A percentile compares a stretch with the other conserved stretches of the same genome.
phyloP scores from a whole-genome alignment of 2,329 filamentous ascomycete species.

The Trichoderma sp. region DNA sequence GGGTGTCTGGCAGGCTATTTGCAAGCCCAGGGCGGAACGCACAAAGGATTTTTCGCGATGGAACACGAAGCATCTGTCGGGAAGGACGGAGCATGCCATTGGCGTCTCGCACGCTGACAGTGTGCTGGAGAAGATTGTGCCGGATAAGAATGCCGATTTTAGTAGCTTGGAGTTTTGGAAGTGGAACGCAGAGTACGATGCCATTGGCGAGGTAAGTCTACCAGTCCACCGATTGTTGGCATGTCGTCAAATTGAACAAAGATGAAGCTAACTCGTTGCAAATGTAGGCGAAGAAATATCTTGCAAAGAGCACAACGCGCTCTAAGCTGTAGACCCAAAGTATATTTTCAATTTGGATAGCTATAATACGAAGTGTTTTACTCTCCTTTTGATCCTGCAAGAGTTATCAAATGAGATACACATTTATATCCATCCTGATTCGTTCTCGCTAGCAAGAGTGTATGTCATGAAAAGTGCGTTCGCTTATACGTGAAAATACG shows the following conservation, averaged over 20 bases:
- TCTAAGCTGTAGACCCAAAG: neutral
- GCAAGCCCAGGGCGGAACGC: constrained; percentile 24
- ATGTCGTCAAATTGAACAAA: no score
- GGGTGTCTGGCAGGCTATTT: constrained; percentile 22
- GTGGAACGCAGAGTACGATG: constrained; percentile 22
- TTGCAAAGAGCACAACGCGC: neutral
- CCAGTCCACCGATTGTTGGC: no score
- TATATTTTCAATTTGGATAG: neutral
- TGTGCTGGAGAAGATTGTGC: constrained; percentile 6
- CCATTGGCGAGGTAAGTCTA: constrained; percentile 24
- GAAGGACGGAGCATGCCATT: neutral
- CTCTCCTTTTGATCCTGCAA: neutral
- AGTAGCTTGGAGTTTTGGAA: constrained; percentile 17
- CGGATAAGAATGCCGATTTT: constrained; percentile 13
- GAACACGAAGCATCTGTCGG: constrained; percentile 20
- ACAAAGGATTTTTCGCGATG: constrained; percentile 22
- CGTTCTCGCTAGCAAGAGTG: no score
- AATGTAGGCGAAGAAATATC: neutral
- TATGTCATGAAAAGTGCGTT: no score
- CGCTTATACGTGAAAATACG: no score
- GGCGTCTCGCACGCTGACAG: neutral
- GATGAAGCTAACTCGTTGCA: neutral
- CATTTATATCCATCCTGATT: neutral
- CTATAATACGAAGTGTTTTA: neutral
- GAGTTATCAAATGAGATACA: neutral